These are phyloP conservation scores for Tuber brumale DNA, from an alignment of 495 filamentous ascomycete species.

Conservation along the genomic window DNA sequence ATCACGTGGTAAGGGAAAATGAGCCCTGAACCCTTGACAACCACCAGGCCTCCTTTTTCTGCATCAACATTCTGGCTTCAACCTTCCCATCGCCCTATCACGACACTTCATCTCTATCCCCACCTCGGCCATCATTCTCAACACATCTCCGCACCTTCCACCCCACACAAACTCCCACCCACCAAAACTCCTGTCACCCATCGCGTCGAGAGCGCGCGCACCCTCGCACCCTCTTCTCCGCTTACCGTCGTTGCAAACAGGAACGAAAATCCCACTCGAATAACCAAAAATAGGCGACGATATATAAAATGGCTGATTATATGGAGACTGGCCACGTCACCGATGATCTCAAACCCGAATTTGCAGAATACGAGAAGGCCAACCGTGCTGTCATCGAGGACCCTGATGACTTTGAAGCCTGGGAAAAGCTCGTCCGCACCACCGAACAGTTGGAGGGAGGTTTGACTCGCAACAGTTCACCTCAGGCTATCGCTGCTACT, in stretches of 20 bases:
- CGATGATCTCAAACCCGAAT: conserved; percentile 41
- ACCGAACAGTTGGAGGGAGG: conserved; percentile 84
- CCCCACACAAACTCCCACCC: background rate
- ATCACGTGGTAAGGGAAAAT: background rate
- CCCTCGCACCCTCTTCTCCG: background rate
- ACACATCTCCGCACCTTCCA: background rate
- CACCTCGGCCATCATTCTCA: background rate
- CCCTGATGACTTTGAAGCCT: conserved; percentile 86
- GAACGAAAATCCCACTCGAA: conserved; percentile 1
- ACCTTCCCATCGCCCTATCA: conserved; percentile 1
- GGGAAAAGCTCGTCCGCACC: conserved; percentile 84
- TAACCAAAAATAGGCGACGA: background rate
- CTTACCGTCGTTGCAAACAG: background rate
- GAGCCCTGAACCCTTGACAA: background rate
- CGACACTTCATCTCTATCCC: conserved; percentile 2
- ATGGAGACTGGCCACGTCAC: conserved; percentile 23
- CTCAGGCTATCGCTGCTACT: conserved; percentile 79
- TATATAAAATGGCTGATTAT: conserved; percentile 39
- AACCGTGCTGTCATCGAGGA: conserved; percentile 53
- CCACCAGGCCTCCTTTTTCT: background rate
- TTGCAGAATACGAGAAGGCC: conserved; percentile 40
- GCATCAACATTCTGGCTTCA: conserved; percentile 2
- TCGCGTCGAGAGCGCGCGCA: background rate
- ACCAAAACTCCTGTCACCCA: background rate
- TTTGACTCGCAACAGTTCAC: conserved; percentile 91